phyloP scores from a whole-genome alignment of 1,284 basidiomycete species.

The Ganoderma meredithae region DNA sequence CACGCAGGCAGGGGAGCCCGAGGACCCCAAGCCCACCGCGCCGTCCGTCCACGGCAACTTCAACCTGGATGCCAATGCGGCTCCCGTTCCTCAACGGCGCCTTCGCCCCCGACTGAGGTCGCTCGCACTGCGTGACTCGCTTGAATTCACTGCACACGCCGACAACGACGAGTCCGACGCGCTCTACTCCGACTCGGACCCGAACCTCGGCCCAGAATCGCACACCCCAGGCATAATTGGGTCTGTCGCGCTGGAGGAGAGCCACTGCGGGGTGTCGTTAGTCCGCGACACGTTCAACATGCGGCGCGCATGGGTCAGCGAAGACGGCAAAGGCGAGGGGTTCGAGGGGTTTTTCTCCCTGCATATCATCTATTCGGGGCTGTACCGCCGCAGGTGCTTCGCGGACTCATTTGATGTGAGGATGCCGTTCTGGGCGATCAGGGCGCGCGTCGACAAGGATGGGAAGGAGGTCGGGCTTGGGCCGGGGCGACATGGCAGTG shows the following conservation, averaged over 20 bases:
- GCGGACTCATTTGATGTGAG: neutral
- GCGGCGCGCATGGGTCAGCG: conserved; percentile 2
- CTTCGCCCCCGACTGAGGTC: neutral
- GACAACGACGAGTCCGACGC: neutral
- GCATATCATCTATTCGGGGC: neutral
- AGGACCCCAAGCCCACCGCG: neutral
- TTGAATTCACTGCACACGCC: neutral
- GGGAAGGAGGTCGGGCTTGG: neutral
- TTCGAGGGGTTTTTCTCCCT: neutral
- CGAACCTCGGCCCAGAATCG: neutral
- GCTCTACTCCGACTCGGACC: neutral
- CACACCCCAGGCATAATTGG: neutral
- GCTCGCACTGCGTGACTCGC: neutral
- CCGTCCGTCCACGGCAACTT: neutral
- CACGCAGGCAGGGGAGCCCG: neutral
- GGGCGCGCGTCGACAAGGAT: neutral
- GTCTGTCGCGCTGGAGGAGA: neutral
- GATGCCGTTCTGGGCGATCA: neutral
- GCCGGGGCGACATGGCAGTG: too few species aligned
- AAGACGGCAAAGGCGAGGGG: neutral
- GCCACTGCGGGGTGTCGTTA: neutral
- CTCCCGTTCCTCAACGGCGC: conserved; percentile 1
- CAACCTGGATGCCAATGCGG: neutral
- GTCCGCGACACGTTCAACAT: neutral
- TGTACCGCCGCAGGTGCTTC: conserved; percentile 1